Conservation (phyloP, 2,329 filamentous ascomycete genomes). For the Botrytis pseudocinerea region DNA sequence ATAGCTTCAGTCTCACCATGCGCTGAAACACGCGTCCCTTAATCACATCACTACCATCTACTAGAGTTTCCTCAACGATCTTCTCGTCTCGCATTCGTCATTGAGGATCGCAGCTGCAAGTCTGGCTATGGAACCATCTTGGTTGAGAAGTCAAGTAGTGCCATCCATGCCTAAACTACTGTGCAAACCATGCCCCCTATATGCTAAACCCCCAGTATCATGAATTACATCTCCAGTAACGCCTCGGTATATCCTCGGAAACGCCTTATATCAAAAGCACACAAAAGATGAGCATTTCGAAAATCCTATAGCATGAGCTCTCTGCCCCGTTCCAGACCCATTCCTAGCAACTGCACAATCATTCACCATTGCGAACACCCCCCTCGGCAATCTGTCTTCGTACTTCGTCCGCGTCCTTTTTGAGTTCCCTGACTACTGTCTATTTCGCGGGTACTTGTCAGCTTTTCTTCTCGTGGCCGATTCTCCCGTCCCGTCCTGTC, state of each 20-base stretch:
- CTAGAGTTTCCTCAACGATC: not conserved
- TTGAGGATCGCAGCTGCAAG: not conserved
- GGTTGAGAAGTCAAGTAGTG: not conserved
- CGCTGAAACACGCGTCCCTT: not conserved
- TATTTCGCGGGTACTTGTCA: constrained; percentile 17
- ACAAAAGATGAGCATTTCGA: not conserved
- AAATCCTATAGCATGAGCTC: not conserved
- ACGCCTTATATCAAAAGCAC: not conserved
- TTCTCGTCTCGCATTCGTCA: not conserved
- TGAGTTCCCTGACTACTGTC: constrained; percentile 41
- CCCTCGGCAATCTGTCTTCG: constrained; percentile 25
- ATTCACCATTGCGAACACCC: not conserved
- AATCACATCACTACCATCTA: not conserved
- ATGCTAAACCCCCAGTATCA: not conserved
- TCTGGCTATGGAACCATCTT: not conserved
- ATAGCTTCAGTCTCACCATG: not conserved
- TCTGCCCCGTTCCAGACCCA: not conserved
- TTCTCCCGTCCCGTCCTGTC: too few relatives aligned
- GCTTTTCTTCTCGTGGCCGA: not conserved
- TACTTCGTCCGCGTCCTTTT: constrained; percentile 38
- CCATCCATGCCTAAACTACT: not conserved
- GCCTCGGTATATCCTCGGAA: not conserved
- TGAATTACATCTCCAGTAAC: not conserved
- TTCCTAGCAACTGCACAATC: not conserved
- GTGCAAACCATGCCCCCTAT: not conserved